These are phyloP conservation scores for Globisporangium cederbergense DNA, from an alignment of 352 stramenopile species.

Conservation along the genomic window DNA sequence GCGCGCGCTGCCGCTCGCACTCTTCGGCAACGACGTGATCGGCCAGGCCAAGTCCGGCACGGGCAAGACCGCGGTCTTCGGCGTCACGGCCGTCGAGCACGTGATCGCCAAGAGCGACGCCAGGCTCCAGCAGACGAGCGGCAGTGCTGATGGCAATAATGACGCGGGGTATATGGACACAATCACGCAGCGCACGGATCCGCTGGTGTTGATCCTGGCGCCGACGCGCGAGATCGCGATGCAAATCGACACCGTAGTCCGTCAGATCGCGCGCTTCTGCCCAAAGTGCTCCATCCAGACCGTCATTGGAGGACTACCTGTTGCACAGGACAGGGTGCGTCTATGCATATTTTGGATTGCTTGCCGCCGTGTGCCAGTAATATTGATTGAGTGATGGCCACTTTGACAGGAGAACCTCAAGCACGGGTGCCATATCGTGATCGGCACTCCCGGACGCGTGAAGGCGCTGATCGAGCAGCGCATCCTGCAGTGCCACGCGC, in stretches of 20 bases:
- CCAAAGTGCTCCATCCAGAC: conserved; percentile 35
- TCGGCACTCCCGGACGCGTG: conserved; percentile 71
- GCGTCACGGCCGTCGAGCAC: conserved; percentile 58
- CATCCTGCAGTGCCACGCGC: conserved; percentile 35
- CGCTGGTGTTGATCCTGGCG: conserved; percentile 59
- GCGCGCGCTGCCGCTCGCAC: conserved; percentile 57
- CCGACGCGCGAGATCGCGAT: conserved; percentile 75
- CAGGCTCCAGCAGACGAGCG: conserved; percentile 1
- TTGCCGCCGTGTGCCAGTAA: not conserved
- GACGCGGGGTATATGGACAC: not conserved
- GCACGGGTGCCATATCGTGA: conserved; percentile 54
- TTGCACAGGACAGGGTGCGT: conserved; percentile 56
- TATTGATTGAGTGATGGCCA: not conserved
- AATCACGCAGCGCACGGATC: conserved; percentile 16
- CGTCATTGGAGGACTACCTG: conserved; percentile 59
- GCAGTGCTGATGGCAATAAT: not conserved
- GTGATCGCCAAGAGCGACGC: conserved; percentile 32
- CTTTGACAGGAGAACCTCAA: conserved; percentile 26
- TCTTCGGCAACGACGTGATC: conserved; percentile 81
- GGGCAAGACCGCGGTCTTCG: conserved; percentile 81
- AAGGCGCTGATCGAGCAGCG: conserved; percentile 64
- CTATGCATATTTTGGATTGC: not conserved
- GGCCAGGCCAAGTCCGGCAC: conserved; percentile 82
- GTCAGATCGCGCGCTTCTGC: conserved; percentile 43
- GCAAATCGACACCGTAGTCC: conserved; percentile 70